phyloP scores from a whole-genome alignment of 2,329 filamentous ascomycete species.

The Cladosporium sp. region DNA sequence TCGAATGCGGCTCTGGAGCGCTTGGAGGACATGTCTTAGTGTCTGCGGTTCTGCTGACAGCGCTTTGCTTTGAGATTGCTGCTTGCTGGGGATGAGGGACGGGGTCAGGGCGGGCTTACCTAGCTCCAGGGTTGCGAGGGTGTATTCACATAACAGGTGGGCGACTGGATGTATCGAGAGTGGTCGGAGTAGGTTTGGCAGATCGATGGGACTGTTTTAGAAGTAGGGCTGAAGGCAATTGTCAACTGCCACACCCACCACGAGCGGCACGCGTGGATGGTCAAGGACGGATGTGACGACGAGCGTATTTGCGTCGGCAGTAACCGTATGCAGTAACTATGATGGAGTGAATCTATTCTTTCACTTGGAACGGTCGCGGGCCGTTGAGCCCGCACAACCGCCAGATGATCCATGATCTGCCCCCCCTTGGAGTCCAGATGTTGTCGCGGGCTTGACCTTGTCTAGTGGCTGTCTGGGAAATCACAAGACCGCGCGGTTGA shows the following conservation, averaged over 20 bases:
- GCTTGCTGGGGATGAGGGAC: conserved; percentile 10
- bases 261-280: not conserved
- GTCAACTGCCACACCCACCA: not conserved
- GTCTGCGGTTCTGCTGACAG: conserved; percentile 30
- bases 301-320: not conserved
- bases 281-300: conserved; percentile 3
- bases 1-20: conserved; percentile 78
- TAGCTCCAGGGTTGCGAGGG: conserved; percentile 11
- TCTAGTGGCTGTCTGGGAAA: not conserved
- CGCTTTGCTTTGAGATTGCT: conserved; percentile 33
- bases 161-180: not conserved
- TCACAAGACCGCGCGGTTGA: not conserved
- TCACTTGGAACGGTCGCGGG: not conserved
- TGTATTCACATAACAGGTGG: conserved; percentile 10
- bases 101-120: conserved; percentile 16
- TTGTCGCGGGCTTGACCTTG: not conserved
- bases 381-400: not conserved
- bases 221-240: not conserved
- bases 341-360: conserved; percentile 1
- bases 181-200: not conserved
- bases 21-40: conserved; percentile 70
- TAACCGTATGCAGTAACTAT: not conserved
- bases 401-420: not conserved
- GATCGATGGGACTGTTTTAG: not conserved
- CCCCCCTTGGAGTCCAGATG: not conserved